Conservation (phyloP, 1,284 basidiomycete species). For the Sanguinoderma infundibulare region DNA sequence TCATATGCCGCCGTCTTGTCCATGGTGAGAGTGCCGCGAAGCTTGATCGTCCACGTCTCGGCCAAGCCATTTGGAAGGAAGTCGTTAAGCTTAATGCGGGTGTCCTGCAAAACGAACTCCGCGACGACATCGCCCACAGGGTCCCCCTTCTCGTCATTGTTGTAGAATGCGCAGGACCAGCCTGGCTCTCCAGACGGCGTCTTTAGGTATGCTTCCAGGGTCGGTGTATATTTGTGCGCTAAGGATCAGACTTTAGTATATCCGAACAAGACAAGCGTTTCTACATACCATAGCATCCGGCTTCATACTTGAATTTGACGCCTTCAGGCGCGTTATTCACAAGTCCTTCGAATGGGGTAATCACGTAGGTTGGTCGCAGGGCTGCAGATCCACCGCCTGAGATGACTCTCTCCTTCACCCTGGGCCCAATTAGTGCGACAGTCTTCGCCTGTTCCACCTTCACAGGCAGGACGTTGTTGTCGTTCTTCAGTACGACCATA, state of each 20-base stretch:
- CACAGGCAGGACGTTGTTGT: slow-evolving; percentile 50
- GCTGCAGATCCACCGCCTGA: slow-evolving; percentile 56
- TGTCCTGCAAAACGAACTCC: slow-evolving; percentile 59
- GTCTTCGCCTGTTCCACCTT: slow-evolving; percentile 35
- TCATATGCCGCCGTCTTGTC: slow-evolving; percentile 61
- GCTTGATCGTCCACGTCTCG: slow-evolving; percentile 63
- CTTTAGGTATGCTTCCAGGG: slow-evolving; percentile 57
- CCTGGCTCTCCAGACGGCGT: slow-evolving; percentile 56
- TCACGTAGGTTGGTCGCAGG: slow-evolving; percentile 49
- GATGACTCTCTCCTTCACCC: slow-evolving; percentile 49
- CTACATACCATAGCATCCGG: slow-evolving; percentile 63
- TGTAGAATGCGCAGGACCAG: slow-evolving; percentile 67
- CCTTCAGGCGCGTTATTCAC: slow-evolving; percentile 48
- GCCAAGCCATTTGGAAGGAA: slow-evolving; percentile 66
- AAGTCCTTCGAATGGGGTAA: slow-evolving; percentile 65
- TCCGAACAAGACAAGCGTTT: neutral
- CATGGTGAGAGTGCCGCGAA: slow-evolving; percentile 60
- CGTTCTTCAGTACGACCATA: slow-evolving; percentile 75
- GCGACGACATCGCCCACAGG: slow-evolving; percentile 46
- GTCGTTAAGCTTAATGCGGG: slow-evolving; percentile 68
- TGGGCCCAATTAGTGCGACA: slow-evolving; percentile 51
- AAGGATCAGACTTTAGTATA: neutral
- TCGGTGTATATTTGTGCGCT: slow-evolving; percentile 67
- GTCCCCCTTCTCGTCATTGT: slow-evolving; percentile 51
- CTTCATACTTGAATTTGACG: slow-evolving; percentile 51